Base-by-base conservation (phyloP, 2,329 filamentous ascomycete genomes). In the Penicillium crustosum region DNA sequence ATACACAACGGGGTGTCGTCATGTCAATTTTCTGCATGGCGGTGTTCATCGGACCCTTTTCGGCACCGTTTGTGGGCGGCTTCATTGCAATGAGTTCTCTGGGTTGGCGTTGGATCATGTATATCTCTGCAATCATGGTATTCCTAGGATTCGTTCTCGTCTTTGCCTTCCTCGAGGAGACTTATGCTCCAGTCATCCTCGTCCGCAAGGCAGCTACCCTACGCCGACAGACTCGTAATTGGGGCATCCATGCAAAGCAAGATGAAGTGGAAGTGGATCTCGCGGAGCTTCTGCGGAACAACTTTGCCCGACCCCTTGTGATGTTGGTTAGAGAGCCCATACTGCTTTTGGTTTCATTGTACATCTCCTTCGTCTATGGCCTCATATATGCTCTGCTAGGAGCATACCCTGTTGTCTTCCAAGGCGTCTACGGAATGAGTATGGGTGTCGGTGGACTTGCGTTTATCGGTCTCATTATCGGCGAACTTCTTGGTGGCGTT, bases 401-500 rank as follows among this genome's bases (percentile, higher is more conserved):
- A 0, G 71, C 71, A 17, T 76, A 72, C 48, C 74, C 70, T 0
- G 66, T 72, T 31, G 70, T 74, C 6, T 76, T 73, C 52, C 67
- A 75, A 50, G 56, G 66, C 82, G 60, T 70, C 2, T 61, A 73
- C 39, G 64, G 62, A 63, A 88, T 93, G 77, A 83, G 75, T 27
- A 70, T 81, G 3, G 91, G 92, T 51, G 75, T 89, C n/a, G 83
- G 86, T 3, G 91, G 91, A 1, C 81, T 96, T 4, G 86, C 90
- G 4, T 96, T 91, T 74, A 89, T 96, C 66, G 92, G 91, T 53
- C 89, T 96, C 84, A 84, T 94, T 53, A 65, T 81, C 12, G 91
- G 91, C 41, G 85, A 91, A 71, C 61, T 93, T 8, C 73, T 90
- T 49, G 89, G 88, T 0, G 89, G 89, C 50, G 63, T 80, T 4